A percentile compares a stretch with the other conserved stretches of the same genome.
Evolutionary conservation across 1,284 basidiomycete species (phyloP).

Genomic region (Trichosporon sp.): DNA sequence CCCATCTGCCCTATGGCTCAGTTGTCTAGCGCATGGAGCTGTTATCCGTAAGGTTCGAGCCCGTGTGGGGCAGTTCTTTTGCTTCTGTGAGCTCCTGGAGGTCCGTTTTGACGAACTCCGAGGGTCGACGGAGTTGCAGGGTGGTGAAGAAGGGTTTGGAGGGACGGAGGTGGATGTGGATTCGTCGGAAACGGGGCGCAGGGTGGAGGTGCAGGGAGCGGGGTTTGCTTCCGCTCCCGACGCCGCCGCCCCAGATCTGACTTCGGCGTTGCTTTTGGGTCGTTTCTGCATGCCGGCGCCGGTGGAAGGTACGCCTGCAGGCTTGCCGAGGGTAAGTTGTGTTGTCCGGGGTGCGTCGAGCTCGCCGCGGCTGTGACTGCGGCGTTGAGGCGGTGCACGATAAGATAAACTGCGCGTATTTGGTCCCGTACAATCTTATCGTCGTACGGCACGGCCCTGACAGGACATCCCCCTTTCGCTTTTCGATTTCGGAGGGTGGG

Average conservation of each 20-base stretch:
- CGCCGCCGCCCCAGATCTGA: not conserved
- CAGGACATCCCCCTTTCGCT: not conserved
- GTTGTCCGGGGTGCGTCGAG: too few relatives aligned
- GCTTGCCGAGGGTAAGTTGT: too few relatives aligned
- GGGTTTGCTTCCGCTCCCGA: not conserved
- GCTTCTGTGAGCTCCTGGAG: not conserved
- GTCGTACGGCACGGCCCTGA: not conserved
- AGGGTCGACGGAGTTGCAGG: not conserved
- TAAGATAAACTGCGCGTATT: not conserved
- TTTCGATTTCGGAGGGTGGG: not conserved
- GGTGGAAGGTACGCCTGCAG: too few relatives aligned
- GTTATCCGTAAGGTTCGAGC: slow-evolving; percentile 12
- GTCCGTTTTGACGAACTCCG: not conserved
- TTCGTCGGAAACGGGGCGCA: not conserved
- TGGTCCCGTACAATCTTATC: not conserved
- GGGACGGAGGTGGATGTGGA: not conserved
- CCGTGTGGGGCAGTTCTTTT: slow-evolving; percentile 9
- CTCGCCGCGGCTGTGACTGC: not conserved
- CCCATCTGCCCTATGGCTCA: slow-evolving; percentile 11
- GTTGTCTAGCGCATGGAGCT: slow-evolving; percentile 18
- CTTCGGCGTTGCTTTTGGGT: too few relatives aligned
- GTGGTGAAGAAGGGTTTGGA: not conserved
- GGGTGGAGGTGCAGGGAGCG: not conserved
- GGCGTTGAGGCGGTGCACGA: not conserved
- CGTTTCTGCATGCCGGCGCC: too few relatives aligned